These are phyloP conservation scores for Cyberlindnera meyerae DNA, from an alignment of 805 yeast genomes.

Conservation along the genomic window DNA sequence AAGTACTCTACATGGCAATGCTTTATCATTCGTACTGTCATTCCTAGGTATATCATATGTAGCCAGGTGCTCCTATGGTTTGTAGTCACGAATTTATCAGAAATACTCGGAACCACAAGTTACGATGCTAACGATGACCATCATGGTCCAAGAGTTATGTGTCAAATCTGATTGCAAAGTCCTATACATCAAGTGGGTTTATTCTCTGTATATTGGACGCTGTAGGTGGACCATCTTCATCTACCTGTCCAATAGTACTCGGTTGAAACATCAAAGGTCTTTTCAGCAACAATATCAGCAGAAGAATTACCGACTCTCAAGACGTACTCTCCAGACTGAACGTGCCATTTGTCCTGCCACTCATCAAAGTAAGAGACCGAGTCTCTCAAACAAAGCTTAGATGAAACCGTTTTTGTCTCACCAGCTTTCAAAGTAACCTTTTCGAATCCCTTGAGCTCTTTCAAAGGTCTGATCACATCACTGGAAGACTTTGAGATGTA, in stretches of 20 bases:
- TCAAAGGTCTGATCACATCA: conserved; percentile 43
- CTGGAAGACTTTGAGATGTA: conserved; percentile 39
- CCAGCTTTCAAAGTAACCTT: conserved; percentile 46
- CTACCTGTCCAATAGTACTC: conserved; percentile 21
- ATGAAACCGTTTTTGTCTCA: conserved; percentile 32
- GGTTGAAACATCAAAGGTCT: conserved; percentile 23
- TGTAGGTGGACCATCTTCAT: neutral
- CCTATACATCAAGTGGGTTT: neutral
- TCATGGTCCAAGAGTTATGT: no score
- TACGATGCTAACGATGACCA: no score
- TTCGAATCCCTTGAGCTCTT: conserved; percentile 55
- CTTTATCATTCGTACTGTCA: no score
- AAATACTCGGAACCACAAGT: no score
- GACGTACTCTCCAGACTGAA: conserved; percentile 46
- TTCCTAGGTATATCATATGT: no score
- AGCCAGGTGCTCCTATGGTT: no score
- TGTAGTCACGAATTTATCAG: no score
- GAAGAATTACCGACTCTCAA: conserved; percentile 43
- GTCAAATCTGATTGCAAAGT: no score
- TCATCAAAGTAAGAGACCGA: conserved; percentile 51
- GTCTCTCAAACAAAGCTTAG: conserved; percentile 40
- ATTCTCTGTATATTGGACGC: neutral
- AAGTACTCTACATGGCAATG: no score
- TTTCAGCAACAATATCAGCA: conserved; percentile 25
- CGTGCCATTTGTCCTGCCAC: conserved; percentile 43